Conservation (phyloP, 768 basidiomycete species). For the Leucocoprinus sp. region DNA sequence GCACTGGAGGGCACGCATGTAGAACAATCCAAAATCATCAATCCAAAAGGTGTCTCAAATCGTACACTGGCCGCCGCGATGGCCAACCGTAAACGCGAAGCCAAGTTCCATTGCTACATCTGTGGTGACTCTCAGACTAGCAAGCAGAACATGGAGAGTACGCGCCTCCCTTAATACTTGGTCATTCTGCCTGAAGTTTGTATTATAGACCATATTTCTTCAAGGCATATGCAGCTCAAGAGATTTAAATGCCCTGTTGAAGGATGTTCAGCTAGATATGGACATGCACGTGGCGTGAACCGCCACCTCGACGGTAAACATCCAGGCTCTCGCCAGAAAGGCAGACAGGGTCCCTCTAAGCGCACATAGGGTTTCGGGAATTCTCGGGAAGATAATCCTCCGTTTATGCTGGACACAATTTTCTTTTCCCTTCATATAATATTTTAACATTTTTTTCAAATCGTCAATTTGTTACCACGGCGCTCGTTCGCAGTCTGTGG, state of each 20-base stretch:
- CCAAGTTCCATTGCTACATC: slow-evolving; percentile 1
- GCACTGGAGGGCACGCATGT: neutral
- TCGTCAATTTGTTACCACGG: no score
- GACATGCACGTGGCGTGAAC: slow-evolving; percentile 8
- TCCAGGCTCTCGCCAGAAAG: slow-evolving; percentile 7
- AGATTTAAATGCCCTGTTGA: slow-evolving; percentile 1
- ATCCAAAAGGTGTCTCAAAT: slow-evolving; percentile 8
- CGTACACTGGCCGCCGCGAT: slow-evolving; percentile 3
- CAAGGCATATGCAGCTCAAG: slow-evolving; percentile 7
- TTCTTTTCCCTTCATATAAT: neutral
- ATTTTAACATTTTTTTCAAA: neutral
- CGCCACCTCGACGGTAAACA: slow-evolving; percentile 10
- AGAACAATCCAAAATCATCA: neutral
- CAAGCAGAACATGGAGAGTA: slow-evolving; percentile 10
- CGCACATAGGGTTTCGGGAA: neutral
- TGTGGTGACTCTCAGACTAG: slow-evolving; percentile 9
- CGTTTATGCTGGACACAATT: no score
- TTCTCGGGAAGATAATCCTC: no score
- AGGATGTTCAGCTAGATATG: slow-evolving; percentile 4
- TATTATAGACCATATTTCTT: slow-evolving; percentile 3
- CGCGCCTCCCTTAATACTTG: neutral
- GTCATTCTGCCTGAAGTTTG: neutral
- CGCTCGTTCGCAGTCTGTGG: no score
- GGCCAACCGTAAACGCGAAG: slow-evolving; percentile 8
- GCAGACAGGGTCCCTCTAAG: slow-evolving; percentile 3